Evolutionary conservation across 495 filamentous ascomycete species (phyloP).

Genomic region (Penicillium soppii): DNA sequence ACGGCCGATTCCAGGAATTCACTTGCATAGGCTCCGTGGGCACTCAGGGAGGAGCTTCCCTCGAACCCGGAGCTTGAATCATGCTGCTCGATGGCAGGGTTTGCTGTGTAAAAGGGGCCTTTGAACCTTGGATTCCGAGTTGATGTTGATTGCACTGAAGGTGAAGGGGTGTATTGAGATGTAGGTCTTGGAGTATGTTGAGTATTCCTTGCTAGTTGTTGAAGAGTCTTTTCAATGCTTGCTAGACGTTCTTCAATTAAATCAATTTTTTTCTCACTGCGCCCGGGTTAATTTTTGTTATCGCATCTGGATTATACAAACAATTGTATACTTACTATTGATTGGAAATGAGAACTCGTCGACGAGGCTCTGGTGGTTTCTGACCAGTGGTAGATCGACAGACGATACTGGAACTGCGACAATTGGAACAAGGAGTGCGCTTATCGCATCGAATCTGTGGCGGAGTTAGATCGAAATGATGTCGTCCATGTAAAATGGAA

Average conservation of each 20-base stretch:
- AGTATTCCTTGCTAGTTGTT: constrained; percentile 25
- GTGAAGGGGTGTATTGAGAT: constrained; percentile 15
- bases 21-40: constrained; percentile 64
- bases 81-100: constrained; percentile 35
- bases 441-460: constrained; percentile 47
- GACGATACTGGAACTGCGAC: constrained; percentile 40
- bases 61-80: constrained; percentile 53
- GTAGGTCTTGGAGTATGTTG: constrained; percentile 9
- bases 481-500: neutral
- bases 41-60: constrained; percentile 57
- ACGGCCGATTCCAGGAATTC: constrained; percentile 62
- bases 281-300: neutral
- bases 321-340: constrained; percentile 55
- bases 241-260: constrained; percentile 61
- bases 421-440: constrained; percentile 46
- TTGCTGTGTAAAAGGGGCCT: constrained; percentile 20
- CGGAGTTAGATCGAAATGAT: neutral
- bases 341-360: constrained; percentile 64
- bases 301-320: neutral
- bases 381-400: constrained; percentile 61
- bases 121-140: constrained; percentile 14
- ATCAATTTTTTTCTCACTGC: constrained; percentile 68
- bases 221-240: constrained; percentile 55
- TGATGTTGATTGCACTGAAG: constrained; percentile 2
- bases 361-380: constrained; percentile 56